These are phyloP conservation scores for Grosmannia serpens DNA, from an alignment of 2,329 filamentous ascomycete genomes.

Conservation along the genomic window DNA sequence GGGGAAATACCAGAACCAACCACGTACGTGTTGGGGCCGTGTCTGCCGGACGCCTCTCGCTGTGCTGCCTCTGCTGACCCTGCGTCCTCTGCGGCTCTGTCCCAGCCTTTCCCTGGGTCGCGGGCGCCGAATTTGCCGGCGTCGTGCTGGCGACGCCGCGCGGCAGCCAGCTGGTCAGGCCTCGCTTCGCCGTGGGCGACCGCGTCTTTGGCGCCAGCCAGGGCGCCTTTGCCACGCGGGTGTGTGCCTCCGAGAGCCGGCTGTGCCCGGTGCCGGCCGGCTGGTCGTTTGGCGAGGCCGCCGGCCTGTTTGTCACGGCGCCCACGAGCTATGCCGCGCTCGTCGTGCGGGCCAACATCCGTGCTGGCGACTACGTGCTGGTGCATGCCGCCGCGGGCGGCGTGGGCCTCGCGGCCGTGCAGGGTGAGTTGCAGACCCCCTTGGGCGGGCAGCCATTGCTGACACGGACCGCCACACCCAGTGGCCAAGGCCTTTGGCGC, in stretches of 20 bases:
- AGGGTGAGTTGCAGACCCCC: slow-evolving; percentile 33
- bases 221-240: slow-evolving; percentile 72
- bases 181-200: slow-evolving; percentile 61
- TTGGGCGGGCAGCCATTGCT: not conserved
- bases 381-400: slow-evolving; percentile 89
- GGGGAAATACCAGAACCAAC: slow-evolving; percentile 91
- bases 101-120: slow-evolving; percentile 68
- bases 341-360: slow-evolving; percentile 64
- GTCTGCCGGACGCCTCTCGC: not conserved
- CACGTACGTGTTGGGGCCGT: slow-evolving; percentile 33
- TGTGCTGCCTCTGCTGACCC: not conserved
- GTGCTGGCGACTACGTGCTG: slow-evolving; percentile 73
- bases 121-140: slow-evolving; percentile 80
- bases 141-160: slow-evolving; percentile 57
- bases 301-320: slow-evolving; percentile 82
- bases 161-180: slow-evolving; percentile 19
- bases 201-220: slow-evolving; percentile 79
- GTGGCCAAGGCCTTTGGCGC: slow-evolving; percentile 86
- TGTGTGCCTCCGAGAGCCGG: slow-evolving; percentile 52
- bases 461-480: slow-evolving; percentile 10
- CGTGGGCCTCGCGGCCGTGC: slow-evolving; percentile 82
- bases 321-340: slow-evolving; percentile 82
- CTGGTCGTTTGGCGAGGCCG: slow-evolving; percentile 77
- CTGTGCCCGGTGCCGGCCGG: slow-evolving; percentile 66
- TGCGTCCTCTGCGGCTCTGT: not conserved